A percentile compares a stretch with the other conserved stretches of the same genome.
Conservation (phyloP, 2,329 filamentous ascomycete species). For the Parafenestella ontariensis region DNA sequence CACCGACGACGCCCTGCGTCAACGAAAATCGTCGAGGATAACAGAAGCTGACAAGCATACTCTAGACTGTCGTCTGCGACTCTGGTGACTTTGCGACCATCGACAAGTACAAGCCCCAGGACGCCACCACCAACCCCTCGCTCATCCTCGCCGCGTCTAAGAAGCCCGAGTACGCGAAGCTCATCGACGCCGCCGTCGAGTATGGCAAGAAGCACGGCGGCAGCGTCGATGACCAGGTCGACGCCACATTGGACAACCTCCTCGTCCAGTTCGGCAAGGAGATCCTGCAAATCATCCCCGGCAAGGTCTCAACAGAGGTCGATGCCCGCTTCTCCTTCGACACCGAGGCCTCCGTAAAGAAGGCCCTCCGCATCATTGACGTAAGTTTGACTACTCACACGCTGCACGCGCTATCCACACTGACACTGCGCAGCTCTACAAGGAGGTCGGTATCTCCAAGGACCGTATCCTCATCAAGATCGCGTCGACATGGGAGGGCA, state of each 20-base stretch:
- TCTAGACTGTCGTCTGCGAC: constrained; percentile 91
- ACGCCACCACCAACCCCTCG: constrained; percentile 99
- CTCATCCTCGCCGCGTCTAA: constrained; percentile 98
- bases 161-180: constrained; percentile 92
- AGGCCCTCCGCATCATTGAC: constrained; percentile 96
- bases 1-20: constrained; percentile 8
- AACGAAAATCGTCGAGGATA: constrained; percentile 7
- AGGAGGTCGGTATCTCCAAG: constrained; percentile 88
- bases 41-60: constrained; percentile 12
- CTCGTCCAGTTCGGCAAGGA: constrained; percentile 98
- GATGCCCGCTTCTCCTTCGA: constrained; percentile 96
- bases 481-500: constrained; percentile 98
- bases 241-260: constrained; percentile 88
- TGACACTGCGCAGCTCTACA: constrained; percentile 76
- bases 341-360: constrained; percentile 88
- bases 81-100: constrained; percentile 88
- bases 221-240: constrained; percentile 80
- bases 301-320: constrained; percentile 98
- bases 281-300: constrained; percentile 95
- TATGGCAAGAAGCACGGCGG: constrained; percentile 80
- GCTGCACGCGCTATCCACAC: constrained; percentile 8
- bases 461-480: constrained; percentile 98
- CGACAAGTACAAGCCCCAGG: constrained; percentile 99
- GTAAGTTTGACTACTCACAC: constrained; percentile 59
- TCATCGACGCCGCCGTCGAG: constrained; percentile 84